Percentiles rank a stretch among this genome's conserved stretches.
These are phyloP conservation scores for Isochrysis galbana DNA, from an alignment of 78 protist genomes.

Conservation along the genomic window DNA sequence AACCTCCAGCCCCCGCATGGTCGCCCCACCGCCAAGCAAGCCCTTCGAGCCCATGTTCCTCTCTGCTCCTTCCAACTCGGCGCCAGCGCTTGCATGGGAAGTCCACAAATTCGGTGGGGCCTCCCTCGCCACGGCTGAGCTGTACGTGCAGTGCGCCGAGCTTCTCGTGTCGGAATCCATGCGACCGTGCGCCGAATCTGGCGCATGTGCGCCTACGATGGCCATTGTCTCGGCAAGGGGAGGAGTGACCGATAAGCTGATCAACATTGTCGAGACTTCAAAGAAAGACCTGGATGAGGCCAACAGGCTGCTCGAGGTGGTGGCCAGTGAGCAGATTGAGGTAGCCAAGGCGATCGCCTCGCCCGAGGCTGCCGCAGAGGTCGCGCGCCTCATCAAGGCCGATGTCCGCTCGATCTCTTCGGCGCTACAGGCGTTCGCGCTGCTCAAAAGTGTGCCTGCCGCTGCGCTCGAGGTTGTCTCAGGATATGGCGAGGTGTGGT, in stretches of 20 bases:
- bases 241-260: conserved; percentile 46
- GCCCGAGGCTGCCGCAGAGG: not conserved
- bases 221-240: conserved; percentile 42
- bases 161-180: conserved; percentile 11
- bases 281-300: not conserved
- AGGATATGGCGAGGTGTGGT: conserved; percentile 46
- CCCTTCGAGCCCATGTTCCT: too few relatives aligned
- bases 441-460: not conserved
- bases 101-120: conserved; percentile 57
- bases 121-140: conserved; percentile 35
- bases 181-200: not conserved
- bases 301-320: not conserved
- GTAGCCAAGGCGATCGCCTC: not conserved
- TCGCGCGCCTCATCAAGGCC: not conserved
- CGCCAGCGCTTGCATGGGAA: conserved; percentile 1
- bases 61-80: too few relatives aligned
- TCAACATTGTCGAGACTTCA: conserved; percentile 7
- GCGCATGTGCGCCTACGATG: not conserved
- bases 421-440: not conserved
- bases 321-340: not conserved
- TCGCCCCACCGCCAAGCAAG: too few relatives aligned
- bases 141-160: conserved; percentile 19
- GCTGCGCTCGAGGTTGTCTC: conserved; percentile 26
- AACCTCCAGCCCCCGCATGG: too few relatives aligned
- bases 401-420: not conserved